Evolutionary conservation across 495 filamentous ascomycete genomes (phyloP).

Genomic region (Lophium mytilinum): DNA sequence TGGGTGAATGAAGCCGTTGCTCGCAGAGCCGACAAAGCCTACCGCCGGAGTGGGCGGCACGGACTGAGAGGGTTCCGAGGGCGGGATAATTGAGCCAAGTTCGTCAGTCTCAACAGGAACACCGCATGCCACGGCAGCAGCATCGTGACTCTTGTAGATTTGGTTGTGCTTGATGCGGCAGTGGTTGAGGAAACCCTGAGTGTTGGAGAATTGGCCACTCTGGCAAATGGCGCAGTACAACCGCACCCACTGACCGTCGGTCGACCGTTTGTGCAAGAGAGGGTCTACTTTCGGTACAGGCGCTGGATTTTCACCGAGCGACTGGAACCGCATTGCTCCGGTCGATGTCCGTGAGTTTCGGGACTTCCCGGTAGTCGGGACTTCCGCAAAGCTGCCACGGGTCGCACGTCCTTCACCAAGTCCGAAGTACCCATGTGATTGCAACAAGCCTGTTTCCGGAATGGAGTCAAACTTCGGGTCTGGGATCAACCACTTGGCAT

Average conservation of each 20-base stretch:
- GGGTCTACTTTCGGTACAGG: conserved; percentile 43
- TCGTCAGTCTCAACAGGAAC: conserved; percentile 57
- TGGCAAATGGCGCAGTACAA: conserved; percentile 85
- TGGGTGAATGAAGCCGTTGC: conserved; percentile 20
- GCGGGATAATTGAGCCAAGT: conserved; percentile 11
- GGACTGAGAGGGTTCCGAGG: conserved; percentile 10
- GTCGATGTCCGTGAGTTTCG: conserved; percentile 35
- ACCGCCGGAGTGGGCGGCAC: conserved; percentile 11
- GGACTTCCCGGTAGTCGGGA: conserved; percentile 47
- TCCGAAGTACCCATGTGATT: conserved; percentile 21
- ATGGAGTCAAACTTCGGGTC: conserved; percentile 71
- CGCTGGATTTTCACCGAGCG: conserved; percentile 39
- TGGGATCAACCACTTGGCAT: conserved; percentile 85
- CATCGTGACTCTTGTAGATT: conserved; percentile 89
- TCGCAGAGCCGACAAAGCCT: conserved; percentile 9
- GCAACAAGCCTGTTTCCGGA: conserved; percentile 4
- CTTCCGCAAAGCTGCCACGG: conserved; percentile 60
- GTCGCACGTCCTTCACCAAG: conserved; percentile 58
- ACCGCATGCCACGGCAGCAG: conserved; percentile 82
- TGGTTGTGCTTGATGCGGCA: conserved; percentile 89
- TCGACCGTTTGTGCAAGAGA: conserved; percentile 52
- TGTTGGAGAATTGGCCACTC: conserved; percentile 83
- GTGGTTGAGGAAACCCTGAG: conserved; percentile 97
- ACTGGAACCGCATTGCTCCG: conserved; percentile 49
- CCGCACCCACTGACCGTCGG: conserved; percentile 58